Conservation (phyloP, 176 grass and related monocot genomes). For the Dactylis glomerata region DNA sequence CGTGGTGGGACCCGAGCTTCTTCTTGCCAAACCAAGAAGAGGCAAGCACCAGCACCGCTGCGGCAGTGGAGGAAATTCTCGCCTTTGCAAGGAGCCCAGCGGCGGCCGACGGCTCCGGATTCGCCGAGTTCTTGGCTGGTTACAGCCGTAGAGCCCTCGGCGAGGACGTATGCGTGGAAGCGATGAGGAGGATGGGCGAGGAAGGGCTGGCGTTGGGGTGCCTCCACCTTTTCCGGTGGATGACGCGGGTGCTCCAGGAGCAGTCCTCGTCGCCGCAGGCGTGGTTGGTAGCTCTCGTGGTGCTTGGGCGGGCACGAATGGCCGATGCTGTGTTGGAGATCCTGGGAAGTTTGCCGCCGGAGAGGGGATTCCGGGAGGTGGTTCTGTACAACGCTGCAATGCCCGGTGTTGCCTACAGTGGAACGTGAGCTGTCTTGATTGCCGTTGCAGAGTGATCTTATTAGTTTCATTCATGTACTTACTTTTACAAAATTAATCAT, state of each 20-base stretch:
- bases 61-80: constrained; percentile 42
- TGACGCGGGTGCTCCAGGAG: neutral
- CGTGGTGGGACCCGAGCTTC: constrained; percentile 23
- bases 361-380: constrained; percentile 13
- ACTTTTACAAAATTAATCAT: neutral
- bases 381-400: constrained; percentile 39
- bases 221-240: constrained; percentile 29
- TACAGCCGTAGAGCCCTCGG: neutral
- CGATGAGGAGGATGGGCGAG: constrained; percentile 32
- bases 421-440: constrained; percentile 29
- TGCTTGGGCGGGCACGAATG: constrained; percentile 26
- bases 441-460: neutral
- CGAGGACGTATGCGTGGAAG: neutral
- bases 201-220: constrained; percentile 32
- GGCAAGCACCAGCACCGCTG: neutral
- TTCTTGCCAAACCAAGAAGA: constrained; percentile 21
- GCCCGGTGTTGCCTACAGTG: constrained; percentile 16
- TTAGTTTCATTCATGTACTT: neutral
- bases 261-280: neutral
- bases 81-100: constrained; percentile 1
- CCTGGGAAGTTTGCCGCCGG: neutral
- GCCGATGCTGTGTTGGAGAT: constrained; percentile 35
- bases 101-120: neutral
- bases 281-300: constrained; percentile 24
- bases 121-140: constrained; percentile 14